Evolutionary conservation across 768 basidiomycete genomes (phyloP).

Genomic region (Suillus subaureus): DNA sequence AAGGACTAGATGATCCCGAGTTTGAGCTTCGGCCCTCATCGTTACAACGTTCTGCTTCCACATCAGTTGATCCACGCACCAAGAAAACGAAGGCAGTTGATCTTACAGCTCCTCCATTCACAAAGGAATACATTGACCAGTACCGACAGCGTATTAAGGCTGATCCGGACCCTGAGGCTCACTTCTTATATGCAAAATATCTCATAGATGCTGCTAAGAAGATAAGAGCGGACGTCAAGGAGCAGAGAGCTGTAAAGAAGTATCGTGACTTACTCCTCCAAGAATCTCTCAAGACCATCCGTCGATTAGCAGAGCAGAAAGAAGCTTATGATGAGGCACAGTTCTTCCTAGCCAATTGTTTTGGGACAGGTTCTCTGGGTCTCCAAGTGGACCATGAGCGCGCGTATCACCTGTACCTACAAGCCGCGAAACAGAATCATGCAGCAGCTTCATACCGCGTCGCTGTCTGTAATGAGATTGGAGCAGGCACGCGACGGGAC

Average conservation of each 20-base stretch:
- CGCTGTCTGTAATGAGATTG: slow-evolving; percentile 98
- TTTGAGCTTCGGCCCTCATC: slow-evolving; percentile 56
- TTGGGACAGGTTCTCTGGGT: slow-evolving; percentile 95
- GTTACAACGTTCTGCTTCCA: slow-evolving; percentile 56
- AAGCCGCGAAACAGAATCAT: slow-evolving; percentile 97
- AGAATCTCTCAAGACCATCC: slow-evolving; percentile 91
- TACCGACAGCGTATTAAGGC: slow-evolving; percentile 97
- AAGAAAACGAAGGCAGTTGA: slow-evolving; percentile 82
- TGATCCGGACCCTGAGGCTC: slow-evolving; percentile 97
- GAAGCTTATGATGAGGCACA: slow-evolving; percentile 95
- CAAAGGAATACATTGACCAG: slow-evolving; percentile 95
- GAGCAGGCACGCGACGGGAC: slow-evolving; percentile 91
- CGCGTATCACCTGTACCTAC: slow-evolving; percentile 95
- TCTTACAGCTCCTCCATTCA: slow-evolving; percentile 82
- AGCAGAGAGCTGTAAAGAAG: slow-evolving; percentile 84
- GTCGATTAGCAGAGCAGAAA: slow-evolving; percentile 89
- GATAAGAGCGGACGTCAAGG: slow-evolving; percentile 70
- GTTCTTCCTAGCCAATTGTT: slow-evolving; percentile 97
- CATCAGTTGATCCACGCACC: slow-evolving; percentile 57
- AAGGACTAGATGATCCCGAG: slow-evolving; percentile 44
- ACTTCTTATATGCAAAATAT: slow-evolving; percentile 98
- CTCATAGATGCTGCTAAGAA: slow-evolving; percentile 97
- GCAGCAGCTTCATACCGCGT: slow-evolving; percentile 94
- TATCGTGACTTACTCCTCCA: slow-evolving; percentile 86
- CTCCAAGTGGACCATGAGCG: slow-evolving; percentile 96